Base-by-base conservation (phyloP, 306 rosid genomes). In the Corylus americana region DNA sequence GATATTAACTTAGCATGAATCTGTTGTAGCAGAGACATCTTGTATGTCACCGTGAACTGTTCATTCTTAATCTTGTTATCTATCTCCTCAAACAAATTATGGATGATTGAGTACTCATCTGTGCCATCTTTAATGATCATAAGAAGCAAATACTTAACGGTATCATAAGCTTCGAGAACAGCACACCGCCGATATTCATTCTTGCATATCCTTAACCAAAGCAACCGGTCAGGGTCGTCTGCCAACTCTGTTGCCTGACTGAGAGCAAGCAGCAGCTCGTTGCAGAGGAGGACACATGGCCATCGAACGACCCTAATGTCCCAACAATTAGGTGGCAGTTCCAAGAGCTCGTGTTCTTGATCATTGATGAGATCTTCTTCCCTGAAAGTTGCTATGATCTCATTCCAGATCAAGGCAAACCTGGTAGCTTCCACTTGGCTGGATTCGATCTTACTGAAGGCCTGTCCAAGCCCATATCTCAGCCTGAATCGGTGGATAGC, bases 371-470 rank as follows among this genome's bases (percentile, higher is more conserved):
- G 85, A 88, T 94, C 98, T 86, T 94, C 98, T 88, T 94, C 97
- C 93, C 98, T 91, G 84, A 94, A 91, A 74, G 94, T 85, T 76
- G 79, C 84, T 73, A 92, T 81, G 74, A 94, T 91, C 90, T 92
- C 98, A 87, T 94, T 94, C 98, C 98, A 94, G 78, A 94, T 92
- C 80, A 94, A 82, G 76, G 98, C 98, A 89, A 94, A 94, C 84
- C 88, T 83, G 71, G 97, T 91, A 57, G 93, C 79, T 50, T 91
- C 97, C 75, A 94, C 86, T 82, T 88, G 96, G 87, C 84, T 94
- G 73, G 94, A 94, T 78, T 94, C 97, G 47, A 93, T 88, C 87
- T 91, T 94, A n/a, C 81, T 77, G 85, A 71, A 86, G 70, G 91
- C 78, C 72, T 73, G 86, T 51, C 97, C 98, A 82, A 92, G 83